Base-by-base conservation (phyloP, 352 stramenopile species). In the Thraustochytrium sp. region DNA sequence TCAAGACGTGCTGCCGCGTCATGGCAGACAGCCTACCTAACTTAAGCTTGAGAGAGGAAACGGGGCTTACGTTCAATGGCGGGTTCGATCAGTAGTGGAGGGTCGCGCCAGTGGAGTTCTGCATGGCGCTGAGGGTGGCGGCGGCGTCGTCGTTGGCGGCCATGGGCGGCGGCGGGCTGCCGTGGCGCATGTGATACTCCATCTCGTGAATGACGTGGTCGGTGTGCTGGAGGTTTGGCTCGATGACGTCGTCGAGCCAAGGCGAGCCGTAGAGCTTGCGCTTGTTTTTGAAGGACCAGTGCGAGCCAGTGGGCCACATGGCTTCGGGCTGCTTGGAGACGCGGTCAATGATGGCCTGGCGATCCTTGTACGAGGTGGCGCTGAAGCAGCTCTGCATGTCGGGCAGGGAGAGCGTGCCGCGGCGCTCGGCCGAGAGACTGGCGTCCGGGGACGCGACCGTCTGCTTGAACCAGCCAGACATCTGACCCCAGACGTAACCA, bases 401-500 rank as follows among this genome's bases (percentile, higher is more conserved):
- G 0, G 86, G 86, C 29, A 88, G 73, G 48, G 62, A 76, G 16
- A 89, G 26, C 3, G 85, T 84, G 5, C 86, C 86, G 4, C 82
- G 65, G 5, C 86, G 44, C 40, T 88, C 86, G 34, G 48, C 77
- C 16, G 55, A 72, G 13, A 88, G 54, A 74, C 34, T 82, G 9
- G 85, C 56, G 46, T 68, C 48, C 0, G 86, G 86, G 44, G 86
- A 61, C 36, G 64, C 73, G 18, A 86, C 62, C 18, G 85, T 87
- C 59, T 88, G 86, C 38, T 88, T 86, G 44, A 80, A 88, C 86
- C 86, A 88, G 23, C 56, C 61, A 18, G 53, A 42, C 42, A 88
- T 37, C 72, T 88, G 86, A 11, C 77, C 85, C 86, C 86, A 89
- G 46, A 88, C 38, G 44, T 85, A 88, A 3, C 31, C 46, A 42